These are phyloP conservation scores for Heracleum sosnowskyi DNA, from an alignment of 129 eudicot species.

Conservation along the genomic window DNA sequence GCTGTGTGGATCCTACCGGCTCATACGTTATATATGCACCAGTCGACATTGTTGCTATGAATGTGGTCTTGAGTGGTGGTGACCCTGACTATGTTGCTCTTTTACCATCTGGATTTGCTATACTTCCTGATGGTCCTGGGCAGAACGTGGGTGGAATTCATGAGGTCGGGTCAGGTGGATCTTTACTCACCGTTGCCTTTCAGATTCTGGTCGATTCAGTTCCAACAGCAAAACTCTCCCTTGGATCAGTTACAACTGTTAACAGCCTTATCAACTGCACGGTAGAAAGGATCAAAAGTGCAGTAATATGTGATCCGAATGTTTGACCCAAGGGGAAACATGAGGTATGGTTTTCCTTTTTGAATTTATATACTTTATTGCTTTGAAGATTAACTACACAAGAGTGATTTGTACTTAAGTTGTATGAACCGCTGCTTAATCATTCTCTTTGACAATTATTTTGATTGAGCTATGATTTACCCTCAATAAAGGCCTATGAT, in stretches of 20 bases:
- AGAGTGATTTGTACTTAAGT: neutral
- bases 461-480: neutral
- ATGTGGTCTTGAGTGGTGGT: slow-evolving; percentile 81
- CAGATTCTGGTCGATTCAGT: slow-evolving; percentile 72
- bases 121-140: slow-evolving; percentile 85
- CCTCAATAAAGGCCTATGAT: neutral
- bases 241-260: slow-evolving; percentile 78
- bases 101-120: slow-evolving; percentile 88
- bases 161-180: slow-evolving; percentile 66
- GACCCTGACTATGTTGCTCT: slow-evolving; percentile 93
- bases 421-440: neutral
- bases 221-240: slow-evolving; percentile 76
- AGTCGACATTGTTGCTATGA: slow-evolving; percentile 75
- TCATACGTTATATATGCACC: slow-evolving; percentile 93
- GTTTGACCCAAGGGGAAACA: slow-evolving; percentile 31
- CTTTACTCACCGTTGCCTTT: slow-evolving; percentile 64
- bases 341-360: slow-evolving; percentile 26
- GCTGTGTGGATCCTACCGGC: slow-evolving; percentile 76
- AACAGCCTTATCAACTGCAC: slow-evolving; percentile 72
- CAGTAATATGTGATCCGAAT: slow-evolving; percentile 38
- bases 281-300: slow-evolving; percentile 70
- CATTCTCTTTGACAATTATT: neutral
- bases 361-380: neutral
- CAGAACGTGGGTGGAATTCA: slow-evolving; percentile 25
- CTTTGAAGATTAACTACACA: neutral